These are phyloP conservation scores for Forsythia viridissima DNA, from an alignment of 257 asterid genomes.

Conservation along the genomic window DNA sequence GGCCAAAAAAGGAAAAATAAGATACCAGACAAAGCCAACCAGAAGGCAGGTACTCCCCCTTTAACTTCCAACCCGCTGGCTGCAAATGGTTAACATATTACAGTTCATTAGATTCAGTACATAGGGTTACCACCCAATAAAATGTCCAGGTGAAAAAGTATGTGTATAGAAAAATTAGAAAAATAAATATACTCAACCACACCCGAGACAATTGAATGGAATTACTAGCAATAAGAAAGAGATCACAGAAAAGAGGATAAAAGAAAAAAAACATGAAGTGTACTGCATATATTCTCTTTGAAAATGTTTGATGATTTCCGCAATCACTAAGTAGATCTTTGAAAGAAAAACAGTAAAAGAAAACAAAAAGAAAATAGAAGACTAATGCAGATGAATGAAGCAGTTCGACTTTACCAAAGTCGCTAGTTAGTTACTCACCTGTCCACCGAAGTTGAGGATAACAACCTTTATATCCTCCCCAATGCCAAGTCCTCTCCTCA, in stretches of 20 bases:
- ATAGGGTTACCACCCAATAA: conserved; percentile 2
- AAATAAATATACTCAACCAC: too few relatives aligned
- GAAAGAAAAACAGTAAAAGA: background rate
- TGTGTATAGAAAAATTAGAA: too few relatives aligned
- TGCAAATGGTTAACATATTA: conserved; percentile 35
- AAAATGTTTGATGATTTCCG: too few relatives aligned
- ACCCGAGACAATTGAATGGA: too few relatives aligned
- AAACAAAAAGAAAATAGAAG: background rate
- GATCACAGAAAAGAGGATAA: too few relatives aligned
- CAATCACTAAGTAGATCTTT: too few relatives aligned
- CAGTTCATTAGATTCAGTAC: background rate
- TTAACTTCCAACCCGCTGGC: conserved; percentile 96
- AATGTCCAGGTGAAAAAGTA: background rate
- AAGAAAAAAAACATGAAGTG: too few relatives aligned
- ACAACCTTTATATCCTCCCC: conserved; percentile 73
- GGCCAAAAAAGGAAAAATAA: conserved; percentile 9
- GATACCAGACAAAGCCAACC: conserved; percentile 98
- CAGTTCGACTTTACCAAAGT: too few relatives aligned
- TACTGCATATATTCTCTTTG: too few relatives aligned
- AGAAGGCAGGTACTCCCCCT: conserved; percentile 82
- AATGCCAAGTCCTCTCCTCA: conserved; percentile 80
- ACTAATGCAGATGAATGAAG: too few relatives aligned
- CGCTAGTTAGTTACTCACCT: conserved; percentile 42
- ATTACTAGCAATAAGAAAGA: too few relatives aligned
- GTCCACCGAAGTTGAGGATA: conserved; percentile 97